These are phyloP conservation scores for Leishmania aethiopica DNA, from an alignment of 208 protist species.

Conservation along the genomic window DNA sequence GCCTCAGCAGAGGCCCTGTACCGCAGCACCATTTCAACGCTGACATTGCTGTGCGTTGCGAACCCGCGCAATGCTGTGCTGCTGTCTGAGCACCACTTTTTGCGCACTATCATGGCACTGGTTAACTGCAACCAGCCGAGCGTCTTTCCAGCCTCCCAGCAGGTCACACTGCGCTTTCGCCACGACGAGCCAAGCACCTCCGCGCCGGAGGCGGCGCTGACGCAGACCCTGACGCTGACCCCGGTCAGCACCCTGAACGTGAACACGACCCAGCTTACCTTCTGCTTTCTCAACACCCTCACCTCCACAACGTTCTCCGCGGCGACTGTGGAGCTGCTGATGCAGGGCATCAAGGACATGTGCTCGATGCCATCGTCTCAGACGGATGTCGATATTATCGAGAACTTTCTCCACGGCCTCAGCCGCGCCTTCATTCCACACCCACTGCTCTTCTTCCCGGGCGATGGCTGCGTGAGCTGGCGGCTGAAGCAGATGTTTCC, in stretches of 20 bases:
- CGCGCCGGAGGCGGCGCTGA: not conserved
- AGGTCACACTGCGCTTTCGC: constrained; percentile 31
- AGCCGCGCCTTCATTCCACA: constrained; percentile 43
- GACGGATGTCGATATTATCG: constrained; percentile 76
- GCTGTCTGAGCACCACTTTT: constrained; percentile 49
- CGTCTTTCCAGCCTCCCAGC: constrained; percentile 55
- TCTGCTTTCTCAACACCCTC: constrained; percentile 63
- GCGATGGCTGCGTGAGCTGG: constrained; percentile 67
- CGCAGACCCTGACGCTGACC: constrained; percentile 20
- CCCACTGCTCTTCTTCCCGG: constrained; percentile 67
- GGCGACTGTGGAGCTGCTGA: constrained; percentile 42
- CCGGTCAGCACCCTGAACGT: constrained; percentile 50
- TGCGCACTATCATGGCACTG: constrained; percentile 61
- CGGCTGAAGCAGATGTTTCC: constrained; percentile 34
- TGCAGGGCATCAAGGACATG: constrained; percentile 63
- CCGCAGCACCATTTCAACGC: constrained; percentile 56
- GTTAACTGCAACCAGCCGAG: constrained; percentile 60
- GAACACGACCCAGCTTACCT: constrained; percentile 68
- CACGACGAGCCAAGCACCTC: not conserved
- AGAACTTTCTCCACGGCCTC: constrained; percentile 73
- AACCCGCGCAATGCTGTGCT: constrained; percentile 65
- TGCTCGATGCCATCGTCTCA: constrained; percentile 40
- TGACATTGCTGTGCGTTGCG: constrained; percentile 70
- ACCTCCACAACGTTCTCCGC: constrained; percentile 53
- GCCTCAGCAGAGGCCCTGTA: constrained; percentile 65